phyloP scores from a whole-genome alignment of 2,329 filamentous ascomycete species.

The Monilinia fructicola region DNA sequence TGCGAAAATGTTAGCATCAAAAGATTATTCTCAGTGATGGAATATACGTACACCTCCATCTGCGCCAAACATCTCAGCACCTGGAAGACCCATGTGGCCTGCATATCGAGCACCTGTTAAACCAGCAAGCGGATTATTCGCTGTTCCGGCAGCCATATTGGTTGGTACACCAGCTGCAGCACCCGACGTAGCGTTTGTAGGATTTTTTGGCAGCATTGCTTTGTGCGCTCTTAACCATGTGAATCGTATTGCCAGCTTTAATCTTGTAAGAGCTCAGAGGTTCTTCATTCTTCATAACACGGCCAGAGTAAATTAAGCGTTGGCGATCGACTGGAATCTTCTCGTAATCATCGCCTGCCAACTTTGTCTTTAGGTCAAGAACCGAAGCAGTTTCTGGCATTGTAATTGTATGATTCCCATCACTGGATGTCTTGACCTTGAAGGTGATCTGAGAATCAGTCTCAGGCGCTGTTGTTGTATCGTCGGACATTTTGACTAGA shows the following conservation, averaged over 20 bases:
- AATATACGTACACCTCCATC: slow-evolving; percentile 78
- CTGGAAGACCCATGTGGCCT: slow-evolving; percentile 85
- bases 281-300: slow-evolving; percentile 94
- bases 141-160: slow-evolving; percentile 79
- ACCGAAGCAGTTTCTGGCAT: slow-evolving; percentile 75
- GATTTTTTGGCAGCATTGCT: slow-evolving; percentile 59
- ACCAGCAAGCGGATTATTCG: slow-evolving; percentile 85
- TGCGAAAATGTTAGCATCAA: slow-evolving; percentile 44
- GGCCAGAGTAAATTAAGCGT: slow-evolving; percentile 94
- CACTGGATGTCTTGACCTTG: slow-evolving; percentile 95
- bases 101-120: slow-evolving; percentile 93
- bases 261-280: slow-evolving; percentile 86
- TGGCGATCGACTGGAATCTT: slow-evolving; percentile 85
- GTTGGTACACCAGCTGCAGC: slow-evolving; percentile 62
- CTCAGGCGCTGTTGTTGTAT: slow-evolving; percentile 49
- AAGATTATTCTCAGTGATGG: background rate
- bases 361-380: slow-evolving; percentile 83
- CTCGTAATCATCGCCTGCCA: slow-evolving; percentile 77
- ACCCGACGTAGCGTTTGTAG: slow-evolving; percentile 45
- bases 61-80: slow-evolving; percentile 84
- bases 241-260: slow-evolving; percentile 91
- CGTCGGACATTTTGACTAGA: slow-evolving; percentile 52
- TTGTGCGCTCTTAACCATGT: slow-evolving; percentile 92
- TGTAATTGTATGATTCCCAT: slow-evolving; percentile 80
- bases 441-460: slow-evolving; percentile 83